These are phyloP conservation scores for Populus deltoides DNA, from an alignment of 345 rosid genomes.

Conservation along the genomic window DNA sequence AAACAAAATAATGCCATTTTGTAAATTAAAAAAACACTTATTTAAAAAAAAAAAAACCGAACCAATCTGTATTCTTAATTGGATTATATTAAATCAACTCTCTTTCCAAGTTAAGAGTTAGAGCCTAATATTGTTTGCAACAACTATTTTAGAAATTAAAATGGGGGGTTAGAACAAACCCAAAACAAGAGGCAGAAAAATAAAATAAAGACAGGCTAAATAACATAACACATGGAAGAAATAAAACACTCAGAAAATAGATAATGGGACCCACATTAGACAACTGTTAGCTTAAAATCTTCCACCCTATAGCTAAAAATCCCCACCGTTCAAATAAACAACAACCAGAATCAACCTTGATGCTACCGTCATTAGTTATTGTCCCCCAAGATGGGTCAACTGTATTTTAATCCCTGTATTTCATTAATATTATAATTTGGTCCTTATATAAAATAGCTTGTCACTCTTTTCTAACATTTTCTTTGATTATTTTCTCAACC, in stretches of 20 bases:
- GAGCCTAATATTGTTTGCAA: no score
- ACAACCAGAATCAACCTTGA: background rate
- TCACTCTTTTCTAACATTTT: no score
- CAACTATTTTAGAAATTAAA: background rate
- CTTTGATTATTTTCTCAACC: no score
- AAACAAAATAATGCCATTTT: no score
- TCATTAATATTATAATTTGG: background rate
- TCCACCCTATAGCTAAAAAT: slow-evolving; percentile 1
- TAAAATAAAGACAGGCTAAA: background rate
- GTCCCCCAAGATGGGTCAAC: background rate
- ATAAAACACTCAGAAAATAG: background rate
- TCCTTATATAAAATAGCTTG: background rate
- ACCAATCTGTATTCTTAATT: no score
- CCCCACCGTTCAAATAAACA: slow-evolving; percentile 1
- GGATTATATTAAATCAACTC: no score
- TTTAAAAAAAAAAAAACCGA: no score
- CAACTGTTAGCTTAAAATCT: slow-evolving; percentile 20
- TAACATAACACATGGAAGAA: background rate
- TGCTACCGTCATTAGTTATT: slow-evolving; percentile 10
- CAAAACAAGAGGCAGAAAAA: background rate
- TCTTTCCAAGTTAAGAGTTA: no score
- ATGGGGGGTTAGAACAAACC: background rate
- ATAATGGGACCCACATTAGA: background rate
- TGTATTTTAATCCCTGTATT: background rate
- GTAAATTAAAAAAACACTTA: no score